Conservation (phyloP, 768 basidiomycete species). For the Guyanaporus albipodus region DNA sequence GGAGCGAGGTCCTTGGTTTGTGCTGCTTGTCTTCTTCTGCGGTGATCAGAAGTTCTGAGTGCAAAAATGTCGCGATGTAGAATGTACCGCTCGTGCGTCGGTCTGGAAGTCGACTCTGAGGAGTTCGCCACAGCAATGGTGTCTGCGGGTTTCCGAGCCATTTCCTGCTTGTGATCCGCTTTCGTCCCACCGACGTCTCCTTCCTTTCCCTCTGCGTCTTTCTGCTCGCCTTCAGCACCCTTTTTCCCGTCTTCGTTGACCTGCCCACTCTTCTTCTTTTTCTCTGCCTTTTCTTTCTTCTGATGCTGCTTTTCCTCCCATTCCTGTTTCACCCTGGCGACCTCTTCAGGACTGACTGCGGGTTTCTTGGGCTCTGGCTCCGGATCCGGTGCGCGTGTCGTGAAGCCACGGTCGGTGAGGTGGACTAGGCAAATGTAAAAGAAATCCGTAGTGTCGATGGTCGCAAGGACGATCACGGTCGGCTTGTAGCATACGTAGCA, state of each 20-base stretch:
- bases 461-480: constrained; percentile 81
- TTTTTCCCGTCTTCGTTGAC: constrained; percentile 33
- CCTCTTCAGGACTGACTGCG: constrained; percentile 58
- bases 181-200: constrained; percentile 34
- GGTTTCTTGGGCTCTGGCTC: constrained; percentile 35
- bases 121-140: constrained; percentile 16
- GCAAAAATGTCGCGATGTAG: constrained; percentile 83
- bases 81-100: constrained; percentile 68
- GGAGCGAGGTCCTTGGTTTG: constrained; percentile 71
- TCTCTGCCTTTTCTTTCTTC: constrained; percentile 54
- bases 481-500: constrained; percentile 80
- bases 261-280: constrained; percentile 35
- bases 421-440: constrained; percentile 82
- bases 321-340: constrained; percentile 71
- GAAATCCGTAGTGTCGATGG: constrained; percentile 79
- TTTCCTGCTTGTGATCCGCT: constrained; percentile 22
- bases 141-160: constrained; percentile 22
- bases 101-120: constrained; percentile 34
- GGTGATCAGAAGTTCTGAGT: constrained; percentile 75
- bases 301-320: constrained; percentile 72
- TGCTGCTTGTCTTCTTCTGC: constrained; percentile 59
- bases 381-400: constrained; percentile 45
- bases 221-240: background rate
- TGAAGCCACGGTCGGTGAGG: constrained; percentile 76
- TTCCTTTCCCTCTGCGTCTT: constrained; percentile 33